phyloP scores from a whole-genome alignment of 1,284 basidiomycete species.

The Malassezia vespertilionis region DNA sequence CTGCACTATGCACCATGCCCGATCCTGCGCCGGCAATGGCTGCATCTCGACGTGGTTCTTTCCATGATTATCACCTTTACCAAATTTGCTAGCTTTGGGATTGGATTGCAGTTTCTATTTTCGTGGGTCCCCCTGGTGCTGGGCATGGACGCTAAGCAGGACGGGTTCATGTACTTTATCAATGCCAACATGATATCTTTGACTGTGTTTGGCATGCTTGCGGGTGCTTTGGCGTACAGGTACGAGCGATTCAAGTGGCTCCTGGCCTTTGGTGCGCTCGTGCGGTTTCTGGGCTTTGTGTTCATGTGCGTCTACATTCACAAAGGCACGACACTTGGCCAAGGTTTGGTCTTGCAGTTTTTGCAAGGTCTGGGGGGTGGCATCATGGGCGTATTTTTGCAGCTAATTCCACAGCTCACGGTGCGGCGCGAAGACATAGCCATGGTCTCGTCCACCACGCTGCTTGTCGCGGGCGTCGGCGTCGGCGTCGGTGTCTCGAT shows the following conservation, averaged over 20 bases:
- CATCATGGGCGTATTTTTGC: constrained; percentile 36
- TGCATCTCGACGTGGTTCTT: constrained; percentile 39
- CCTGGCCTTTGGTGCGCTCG: constrained; percentile 26
- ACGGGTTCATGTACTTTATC: constrained; percentile 31
- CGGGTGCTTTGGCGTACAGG: constrained; percentile 28
- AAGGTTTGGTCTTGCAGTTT: constrained; percentile 38
- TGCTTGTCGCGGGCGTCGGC: constrained; percentile 41
- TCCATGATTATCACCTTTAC: constrained; percentile 39
- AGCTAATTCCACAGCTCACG: constrained; percentile 38
- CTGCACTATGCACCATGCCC: no score
- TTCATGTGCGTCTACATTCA: constrained; percentile 41
- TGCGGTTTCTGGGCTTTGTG: constrained; percentile 40
- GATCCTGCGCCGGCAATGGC: constrained; percentile 30
- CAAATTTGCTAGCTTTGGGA: constrained; percentile 39
- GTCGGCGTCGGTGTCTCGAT: constrained; percentile 37
- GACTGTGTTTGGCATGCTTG: constrained; percentile 38
- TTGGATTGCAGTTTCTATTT: constrained; percentile 14
- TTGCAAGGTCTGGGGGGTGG: constrained; percentile 44
- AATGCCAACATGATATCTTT: constrained; percentile 34
- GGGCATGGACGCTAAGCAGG: neutral
- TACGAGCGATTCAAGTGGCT: constrained; percentile 43
- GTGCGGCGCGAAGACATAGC: constrained; percentile 44
- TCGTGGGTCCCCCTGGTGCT: neutral
- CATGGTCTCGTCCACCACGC: constrained; percentile 40
- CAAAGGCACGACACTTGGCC: constrained; percentile 23